phyloP scores from a whole-genome alignment of 2,329 filamentous ascomycete genomes.

The Didymella sp. region DNA sequence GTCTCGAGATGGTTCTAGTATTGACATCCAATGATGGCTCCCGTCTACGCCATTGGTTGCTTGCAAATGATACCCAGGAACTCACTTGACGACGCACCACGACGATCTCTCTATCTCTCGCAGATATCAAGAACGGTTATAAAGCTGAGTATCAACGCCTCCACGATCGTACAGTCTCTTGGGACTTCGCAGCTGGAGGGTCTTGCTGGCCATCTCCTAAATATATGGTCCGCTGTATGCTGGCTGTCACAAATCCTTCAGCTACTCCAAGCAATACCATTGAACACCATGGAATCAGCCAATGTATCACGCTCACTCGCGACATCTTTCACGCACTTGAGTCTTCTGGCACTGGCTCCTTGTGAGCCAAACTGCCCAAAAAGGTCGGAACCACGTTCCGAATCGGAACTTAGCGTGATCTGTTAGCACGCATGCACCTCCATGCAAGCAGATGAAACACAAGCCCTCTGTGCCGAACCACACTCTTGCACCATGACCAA shows the following conservation, averaged over 20 bases:
- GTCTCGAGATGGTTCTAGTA: background rate
- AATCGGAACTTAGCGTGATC: slow-evolving; percentile 5
- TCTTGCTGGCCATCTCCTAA: background rate
- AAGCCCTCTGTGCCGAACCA: slow-evolving; percentile 9
- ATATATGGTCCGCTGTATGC: background rate
- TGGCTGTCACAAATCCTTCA: background rate
- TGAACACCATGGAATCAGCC: background rate
- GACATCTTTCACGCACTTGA: background rate
- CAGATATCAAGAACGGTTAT: too few species aligned
- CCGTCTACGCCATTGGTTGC: background rate
- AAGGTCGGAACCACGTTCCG: slow-evolving; percentile 19
- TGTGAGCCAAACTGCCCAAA: slow-evolving; percentile 3
- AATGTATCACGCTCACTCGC: background rate
- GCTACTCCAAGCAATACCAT: background rate
- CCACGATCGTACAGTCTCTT: background rate
- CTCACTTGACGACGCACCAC: background rate
- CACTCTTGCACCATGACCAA: slow-evolving; percentile 29
- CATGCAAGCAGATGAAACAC: slow-evolving; percentile 15
- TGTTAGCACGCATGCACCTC: slow-evolving; percentile 11
- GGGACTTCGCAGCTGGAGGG: background rate
- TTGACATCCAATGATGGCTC: background rate
- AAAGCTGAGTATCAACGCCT: too few species aligned
- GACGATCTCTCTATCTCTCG: too few species aligned
- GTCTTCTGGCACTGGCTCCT: background rate
- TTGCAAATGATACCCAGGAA: background rate